Evolutionary conservation across 768 basidiomycete species (phyloP).

Genomic region (Amanita subjunquillea): DNA sequence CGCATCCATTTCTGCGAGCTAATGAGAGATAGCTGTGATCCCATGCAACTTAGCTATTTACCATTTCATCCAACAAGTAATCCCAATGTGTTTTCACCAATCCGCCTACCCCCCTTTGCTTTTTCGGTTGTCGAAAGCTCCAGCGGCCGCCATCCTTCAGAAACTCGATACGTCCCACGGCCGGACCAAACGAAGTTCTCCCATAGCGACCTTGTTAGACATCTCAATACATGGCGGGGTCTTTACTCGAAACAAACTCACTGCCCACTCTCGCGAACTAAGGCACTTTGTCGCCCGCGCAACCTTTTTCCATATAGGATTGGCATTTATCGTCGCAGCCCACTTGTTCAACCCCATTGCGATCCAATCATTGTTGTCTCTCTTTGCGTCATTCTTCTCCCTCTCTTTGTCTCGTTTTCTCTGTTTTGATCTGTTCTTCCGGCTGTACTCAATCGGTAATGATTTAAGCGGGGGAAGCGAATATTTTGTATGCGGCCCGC

Average conservation of each 20-base stretch:
- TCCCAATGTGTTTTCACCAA: slow-evolving; percentile 87
- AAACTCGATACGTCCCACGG: slow-evolving; percentile 76
- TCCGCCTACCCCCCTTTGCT: slow-evolving; percentile 72
- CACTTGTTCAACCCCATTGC: slow-evolving; percentile 62
- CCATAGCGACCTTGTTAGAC: slow-evolving; percentile 55
- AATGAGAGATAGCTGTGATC: slow-evolving; percentile 5
- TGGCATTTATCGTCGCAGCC: slow-evolving; percentile 66
- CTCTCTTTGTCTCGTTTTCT: slow-evolving; percentile 39
- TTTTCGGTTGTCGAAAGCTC: slow-evolving; percentile 94
- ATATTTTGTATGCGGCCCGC: slow-evolving; percentile 36
- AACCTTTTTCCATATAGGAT: slow-evolving; percentile 66
- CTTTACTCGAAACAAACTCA: slow-evolving; percentile 26
- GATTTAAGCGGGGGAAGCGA: slow-evolving; percentile 43
- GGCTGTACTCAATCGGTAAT: slow-evolving; percentile 42
- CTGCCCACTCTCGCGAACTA: slow-evolving; percentile 75
- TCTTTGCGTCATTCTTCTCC: slow-evolving; percentile 28
- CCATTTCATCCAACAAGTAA: slow-evolving; percentile 94
- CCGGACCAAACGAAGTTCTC: slow-evolving; percentile 71
- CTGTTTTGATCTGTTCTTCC: slow-evolving; percentile 25
- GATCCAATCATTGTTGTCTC: slow-evolving; percentile 40
- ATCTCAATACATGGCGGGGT: neutral
- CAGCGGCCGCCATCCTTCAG: slow-evolving; percentile 76
- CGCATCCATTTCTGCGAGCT: slow-evolving; percentile 85
- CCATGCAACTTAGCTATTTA: slow-evolving; percentile 21
- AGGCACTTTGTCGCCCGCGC: slow-evolving; percentile 67